Evolutionary conservation across 2,329 filamentous ascomycete genomes (phyloP), one percentile per base, ranked within the genome.

Genomic region (Aspergillus novoparasiticus): DNA sequence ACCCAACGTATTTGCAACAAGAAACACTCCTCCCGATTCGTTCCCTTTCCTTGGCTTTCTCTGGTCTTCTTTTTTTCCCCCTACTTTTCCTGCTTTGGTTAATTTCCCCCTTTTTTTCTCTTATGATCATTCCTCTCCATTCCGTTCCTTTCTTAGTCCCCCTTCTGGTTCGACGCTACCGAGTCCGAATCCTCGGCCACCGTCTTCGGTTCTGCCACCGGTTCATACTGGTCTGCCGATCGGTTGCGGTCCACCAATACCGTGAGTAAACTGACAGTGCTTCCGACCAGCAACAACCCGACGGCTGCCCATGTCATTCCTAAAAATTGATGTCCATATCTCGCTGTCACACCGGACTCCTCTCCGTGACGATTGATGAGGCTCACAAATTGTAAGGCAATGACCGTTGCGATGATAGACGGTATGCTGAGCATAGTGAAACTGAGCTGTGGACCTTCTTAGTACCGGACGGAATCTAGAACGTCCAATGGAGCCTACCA

Each of bases 321-420:
- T 58, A 89, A 69, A 68, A 88, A 89, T 67, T 84, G 85, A 19
- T 70, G 75, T 0, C 87, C 87, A 62, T 79, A 81, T 26, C 78
- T 73, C 54, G 83, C 85, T 21, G 77, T 74, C 11, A 88, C 73
- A 0, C 84, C 83, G 30, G 86, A 78, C 0, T 78, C 72, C 19
- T 81, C 74, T 5, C 85, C 85, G 59, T 86, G 80, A 32, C 83
- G 72, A 65, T 87, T 87, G 65, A 89, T 81, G 0, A 84, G 70
- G 21, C 82, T 69, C 2, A 80, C 75, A 4, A 82, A 85, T 73
- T 87, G 86, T 60, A 83, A 80, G 12, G 83, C 82, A 5, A 88
- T 75, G 21, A 90, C 89, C 0, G 86, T 90, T 30, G 88, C 86
- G 28, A 94, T 89, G 69, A 92, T 92, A 23, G 90, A 94, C 55